A percentile compares a stretch with the other conserved stretches of the same genome.
Conservation (phyloP, 163 green algal species). For the Picocystis sp. region DNA sequence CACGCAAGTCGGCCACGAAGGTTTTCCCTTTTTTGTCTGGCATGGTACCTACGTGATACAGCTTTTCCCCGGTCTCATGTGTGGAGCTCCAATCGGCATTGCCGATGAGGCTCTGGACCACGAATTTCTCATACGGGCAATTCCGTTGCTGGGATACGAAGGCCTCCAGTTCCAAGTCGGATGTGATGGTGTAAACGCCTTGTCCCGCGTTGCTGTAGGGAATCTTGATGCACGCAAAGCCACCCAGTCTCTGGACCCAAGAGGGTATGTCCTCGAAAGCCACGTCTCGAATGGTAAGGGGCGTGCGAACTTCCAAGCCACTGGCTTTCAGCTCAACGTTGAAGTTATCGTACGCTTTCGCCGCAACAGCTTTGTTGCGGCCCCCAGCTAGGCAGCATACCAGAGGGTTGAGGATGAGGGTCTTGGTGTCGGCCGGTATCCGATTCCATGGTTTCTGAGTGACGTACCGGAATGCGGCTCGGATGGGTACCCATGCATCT, state of each 20-base stretch:
- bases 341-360: slow-evolving; percentile 17
- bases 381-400: slow-evolving; percentile 13
- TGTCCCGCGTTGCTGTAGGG: slow-evolving; percentile 17
- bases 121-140: slow-evolving; percentile 16
- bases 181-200: slow-evolving; percentile 15
- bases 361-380: slow-evolving; percentile 16
- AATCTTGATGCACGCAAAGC: slow-evolving; percentile 15
- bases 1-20: slow-evolving; percentile 10
- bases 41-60: slow-evolving; percentile 18
- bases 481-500: slow-evolving; percentile 6
- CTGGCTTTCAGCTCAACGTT: slow-evolving; percentile 11
- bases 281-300: slow-evolving; percentile 18
- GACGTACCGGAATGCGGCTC: slow-evolving; percentile 12
- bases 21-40: slow-evolving; percentile 17
- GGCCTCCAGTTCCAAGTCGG: slow-evolving; percentile 13
- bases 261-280: slow-evolving; percentile 14
- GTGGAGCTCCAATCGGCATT: slow-evolving; percentile 15
- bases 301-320: slow-evolving; percentile 11
- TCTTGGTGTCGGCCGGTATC: slow-evolving; percentile 14
- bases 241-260: slow-evolving; percentile 15
- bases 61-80: slow-evolving; percentile 5
- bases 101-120: slow-evolving; percentile 17
- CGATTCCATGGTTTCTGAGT: slow-evolving; percentile 13
- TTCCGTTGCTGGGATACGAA: slow-evolving; percentile 11
- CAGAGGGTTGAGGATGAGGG: slow-evolving; percentile 17